These are phyloP conservation scores for Thelonectria rubi DNA, from an alignment of 2,329 filamentous ascomycete species.

Conservation along the genomic window DNA sequence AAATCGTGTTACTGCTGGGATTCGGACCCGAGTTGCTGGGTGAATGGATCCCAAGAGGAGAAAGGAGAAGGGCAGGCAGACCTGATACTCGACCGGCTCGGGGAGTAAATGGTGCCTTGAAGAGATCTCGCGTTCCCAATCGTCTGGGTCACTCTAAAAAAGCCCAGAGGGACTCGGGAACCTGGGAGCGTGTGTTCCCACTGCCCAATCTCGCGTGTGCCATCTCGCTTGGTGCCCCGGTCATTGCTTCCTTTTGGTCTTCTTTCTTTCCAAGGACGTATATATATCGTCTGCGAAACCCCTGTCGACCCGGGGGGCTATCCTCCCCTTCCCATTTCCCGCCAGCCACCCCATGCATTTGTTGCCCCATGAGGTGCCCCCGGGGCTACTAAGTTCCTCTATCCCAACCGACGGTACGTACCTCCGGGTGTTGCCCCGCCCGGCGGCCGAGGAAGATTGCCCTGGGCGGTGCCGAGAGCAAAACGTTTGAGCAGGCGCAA, in stretches of 20 bases:
- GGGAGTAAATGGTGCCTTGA: too few relatives aligned
- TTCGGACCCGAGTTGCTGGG: conserved; percentile 19
- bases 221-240: conserved; percentile 18
- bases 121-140: conserved; percentile 27
- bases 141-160: conserved; percentile 18
- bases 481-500: too few relatives aligned
- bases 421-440: too few relatives aligned
- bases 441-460: too few relatives aligned
- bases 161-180: not conserved
- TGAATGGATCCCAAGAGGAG: not conserved
- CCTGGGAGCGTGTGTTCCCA: conserved; percentile 1
- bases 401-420: too few relatives aligned
- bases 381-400: too few relatives aligned
- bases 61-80: not conserved
- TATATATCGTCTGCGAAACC: not conserved
- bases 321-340: too few relatives aligned
- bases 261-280: not conserved
- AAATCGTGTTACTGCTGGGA: too few relatives aligned
- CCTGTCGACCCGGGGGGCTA: too few relatives aligned
- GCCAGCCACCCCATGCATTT: too few relatives aligned
- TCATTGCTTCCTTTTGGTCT: conserved; percentile 2
- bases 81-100: conserved; percentile 11
- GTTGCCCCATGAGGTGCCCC: too few relatives aligned
- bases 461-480: too few relatives aligned
- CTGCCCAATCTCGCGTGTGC: conserved; percentile 24